Base-by-base conservation (phyloP, 2,329 filamentous ascomycete species). In the Claviceps pusilla region DNA sequence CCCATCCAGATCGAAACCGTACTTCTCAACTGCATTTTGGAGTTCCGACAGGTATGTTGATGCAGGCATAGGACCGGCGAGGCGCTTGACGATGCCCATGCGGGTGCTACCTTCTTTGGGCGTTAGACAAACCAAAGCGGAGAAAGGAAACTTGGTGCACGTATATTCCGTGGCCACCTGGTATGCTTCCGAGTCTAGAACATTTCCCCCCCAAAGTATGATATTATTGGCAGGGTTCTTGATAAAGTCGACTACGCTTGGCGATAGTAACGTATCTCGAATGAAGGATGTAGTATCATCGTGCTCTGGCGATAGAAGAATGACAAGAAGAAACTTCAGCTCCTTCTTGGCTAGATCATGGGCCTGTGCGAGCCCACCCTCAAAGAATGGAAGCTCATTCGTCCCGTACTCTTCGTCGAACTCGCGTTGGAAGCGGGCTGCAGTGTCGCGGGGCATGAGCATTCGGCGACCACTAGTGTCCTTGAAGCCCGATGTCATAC, bases 341-440 rank as follows among this genome's bases (percentile, higher is more conserved):
- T 97, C 89, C 60, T 83, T 84, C 73, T 97, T 96, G 6, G 91
- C 89, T 42, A 84, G 71, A 64, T 98, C 93, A 58, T 95, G 81
- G 0, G 90, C 89, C 69, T 95, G 87, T 5, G 94, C 90, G 65
- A 97, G 93, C 4, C 91, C 89, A 52, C 86, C 86, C 64, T 96
- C 90, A 60, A 85, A 83, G 67, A 94, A 95, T 0, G 86, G 83
- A 4, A 97, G 70, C 4, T 74, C 75, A 50, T 82, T 79, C 19
- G 75, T 71, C 0, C 89, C 89, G 64, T 96, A 93, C 62, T 95
- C 88, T 69, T 98, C 93, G 63, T 95, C 89, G 60, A 98, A 95
- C 62, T 97, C 90, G 9, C 91, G 81, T 63, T 88, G 86, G 67
- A 97, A 95, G 37, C 93, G 78, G 31, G 87, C 84, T 0, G 91